A percentile compares a stretch with the other conserved stretches of the same genome.
These are phyloP conservation scores for Lachnellula occidentalis DNA, from an alignment of 2,329 filamentous ascomycete species.

Conservation along the genomic window DNA sequence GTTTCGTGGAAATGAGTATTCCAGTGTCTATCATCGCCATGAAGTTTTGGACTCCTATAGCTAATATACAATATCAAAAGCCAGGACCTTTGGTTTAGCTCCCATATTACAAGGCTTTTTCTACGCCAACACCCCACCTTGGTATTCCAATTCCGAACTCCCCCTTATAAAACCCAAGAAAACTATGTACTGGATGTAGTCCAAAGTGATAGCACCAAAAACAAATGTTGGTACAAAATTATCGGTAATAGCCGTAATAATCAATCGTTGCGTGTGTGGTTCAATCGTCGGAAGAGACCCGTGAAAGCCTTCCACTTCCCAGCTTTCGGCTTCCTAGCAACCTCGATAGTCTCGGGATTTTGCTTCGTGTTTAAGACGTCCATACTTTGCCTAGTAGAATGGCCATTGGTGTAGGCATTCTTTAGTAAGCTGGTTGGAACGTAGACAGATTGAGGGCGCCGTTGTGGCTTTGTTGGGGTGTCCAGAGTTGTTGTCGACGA, in stretches of 20 bases:
- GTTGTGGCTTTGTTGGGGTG: slow-evolving; percentile 18
- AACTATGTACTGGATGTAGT: neutral
- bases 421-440: slow-evolving; percentile 16
- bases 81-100: neutral
- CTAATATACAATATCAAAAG: neutral
- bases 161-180: neutral
- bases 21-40: neutral
- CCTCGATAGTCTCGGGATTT: neutral
- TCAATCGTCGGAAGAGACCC: slow-evolving; percentile 23
- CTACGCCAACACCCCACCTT: neutral
- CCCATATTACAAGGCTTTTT: neutral
- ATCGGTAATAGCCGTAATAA: neutral
- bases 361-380: slow-evolving; percentile 1
- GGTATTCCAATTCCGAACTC: neutral
- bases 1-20: neutral
- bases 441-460: slow-evolving; percentile 23
- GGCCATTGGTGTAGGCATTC: slow-evolving; percentile 9
- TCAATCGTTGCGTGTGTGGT: neutral
- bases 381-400: slow-evolving; percentile 11
- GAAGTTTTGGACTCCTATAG: neutral
- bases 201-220: neutral
- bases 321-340: slow-evolving; percentile 16
- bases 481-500: slow-evolving; percentile 14
- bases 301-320: slow-evolving; percentile 26
- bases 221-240: slow-evolving; percentile 2